Evolutionary conservation across 352 stramenopile species (phyloP).

Genomic region (Phytopythium cucurbitacearum): DNA sequence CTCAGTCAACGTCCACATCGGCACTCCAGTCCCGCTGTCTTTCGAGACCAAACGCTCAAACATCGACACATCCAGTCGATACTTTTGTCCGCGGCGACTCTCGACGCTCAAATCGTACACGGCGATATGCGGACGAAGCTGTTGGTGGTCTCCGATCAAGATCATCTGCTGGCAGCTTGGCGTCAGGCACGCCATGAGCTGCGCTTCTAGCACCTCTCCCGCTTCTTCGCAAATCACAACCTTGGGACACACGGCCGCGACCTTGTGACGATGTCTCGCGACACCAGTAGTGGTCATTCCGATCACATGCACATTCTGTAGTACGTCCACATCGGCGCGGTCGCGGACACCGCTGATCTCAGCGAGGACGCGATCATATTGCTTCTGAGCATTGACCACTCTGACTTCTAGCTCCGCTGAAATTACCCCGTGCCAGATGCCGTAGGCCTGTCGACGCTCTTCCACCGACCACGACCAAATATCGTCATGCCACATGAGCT

Average conservation of each 20-base stretch:
- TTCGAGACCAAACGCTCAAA: slow-evolving; percentile 74
- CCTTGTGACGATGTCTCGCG: slow-evolving; percentile 64
- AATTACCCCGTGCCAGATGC: slow-evolving; percentile 16
- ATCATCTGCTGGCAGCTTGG: slow-evolving; percentile 74
- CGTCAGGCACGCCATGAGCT: slow-evolving; percentile 56
- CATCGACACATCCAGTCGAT: slow-evolving; percentile 74
- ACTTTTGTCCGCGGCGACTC: slow-evolving; percentile 34
- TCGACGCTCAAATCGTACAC: slow-evolving; percentile 67
- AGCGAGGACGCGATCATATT: slow-evolving; percentile 19
- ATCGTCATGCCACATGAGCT: slow-evolving; percentile 7
- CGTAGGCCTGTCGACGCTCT: slow-evolving; percentile 18
- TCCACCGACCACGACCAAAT: slow-evolving; percentile 26
- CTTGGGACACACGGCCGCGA: slow-evolving; percentile 44
- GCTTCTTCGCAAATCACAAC: slow-evolving; percentile 89
- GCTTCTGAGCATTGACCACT: slow-evolving; percentile 22
- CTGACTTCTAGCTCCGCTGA: slow-evolving; percentile 13
- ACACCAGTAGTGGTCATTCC: slow-evolving; percentile 81
- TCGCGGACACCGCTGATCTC: slow-evolving; percentile 27
- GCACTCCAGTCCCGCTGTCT: slow-evolving; percentile 1
- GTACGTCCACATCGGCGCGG: slow-evolving; percentile 20
- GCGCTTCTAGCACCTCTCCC: slow-evolving; percentile 80
- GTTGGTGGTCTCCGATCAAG: slow-evolving; percentile 86
- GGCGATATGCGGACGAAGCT: slow-evolving; percentile 76
- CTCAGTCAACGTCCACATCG: slow-evolving; percentile 50
- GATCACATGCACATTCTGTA: slow-evolving; percentile 49